These are phyloP conservation scores for Maudiozyma barnettii DNA, from an alignment of 805 yeast genomes.

Conservation along the genomic window DNA sequence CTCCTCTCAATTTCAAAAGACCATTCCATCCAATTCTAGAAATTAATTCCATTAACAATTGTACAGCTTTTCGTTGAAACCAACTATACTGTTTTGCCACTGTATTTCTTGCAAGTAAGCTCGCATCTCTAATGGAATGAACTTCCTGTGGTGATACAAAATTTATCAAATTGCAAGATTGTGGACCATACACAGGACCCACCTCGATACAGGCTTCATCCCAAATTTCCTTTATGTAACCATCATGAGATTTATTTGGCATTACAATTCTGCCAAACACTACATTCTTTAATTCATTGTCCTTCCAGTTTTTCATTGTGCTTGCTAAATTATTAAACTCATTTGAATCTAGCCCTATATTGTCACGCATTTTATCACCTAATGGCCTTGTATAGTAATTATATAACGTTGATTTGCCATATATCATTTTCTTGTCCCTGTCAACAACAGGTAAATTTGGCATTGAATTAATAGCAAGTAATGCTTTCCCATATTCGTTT, in stretches of 20 bases:
- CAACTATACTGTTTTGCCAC: conserved; percentile 21
- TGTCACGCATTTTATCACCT: conserved; percentile 9
- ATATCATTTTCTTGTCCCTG: conserved; percentile 14
- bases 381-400: conserved; percentile 23
- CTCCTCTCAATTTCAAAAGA: conserved; percentile 53
- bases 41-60: conserved; percentile 58
- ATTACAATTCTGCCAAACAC: conserved; percentile 26
- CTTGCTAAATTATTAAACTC: conserved; percentile 19
- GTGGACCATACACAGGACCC: conserved; percentile 29
- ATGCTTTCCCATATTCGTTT: conserved; percentile 18
- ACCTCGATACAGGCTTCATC: conserved; percentile 17
- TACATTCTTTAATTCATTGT: conserved; percentile 15
- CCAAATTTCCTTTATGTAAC: conserved; percentile 19
- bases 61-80: conserved; percentile 43
- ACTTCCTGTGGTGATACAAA: conserved; percentile 26
- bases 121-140: conserved; percentile 18
- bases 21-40: conserved; percentile 77
- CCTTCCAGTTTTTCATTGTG: conserved; percentile 19
- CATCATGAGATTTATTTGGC: conserved; percentile 21
- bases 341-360: conserved; percentile 8
- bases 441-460: conserved; percentile 22
- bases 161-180: conserved; percentile 21
- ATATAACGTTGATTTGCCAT: conserved; percentile 7
- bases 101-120: conserved; percentile 22
- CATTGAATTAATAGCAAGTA: conserved; percentile 26